Evolutionary conservation across 2,329 filamentous ascomycete species (phyloP).

Genomic region (Epichloe baconii): DNA sequence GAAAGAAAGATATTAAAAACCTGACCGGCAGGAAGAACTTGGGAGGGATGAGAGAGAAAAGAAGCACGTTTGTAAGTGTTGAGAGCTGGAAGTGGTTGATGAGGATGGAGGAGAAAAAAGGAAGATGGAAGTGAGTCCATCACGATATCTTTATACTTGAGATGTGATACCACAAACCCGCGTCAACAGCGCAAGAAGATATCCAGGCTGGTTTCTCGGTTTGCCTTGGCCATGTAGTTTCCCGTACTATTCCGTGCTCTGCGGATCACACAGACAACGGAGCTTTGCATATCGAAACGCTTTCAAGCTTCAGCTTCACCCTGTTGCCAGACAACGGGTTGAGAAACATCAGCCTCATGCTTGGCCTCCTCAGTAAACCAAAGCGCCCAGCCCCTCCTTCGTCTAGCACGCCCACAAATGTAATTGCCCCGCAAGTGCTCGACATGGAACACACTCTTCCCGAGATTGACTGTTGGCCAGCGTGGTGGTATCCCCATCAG

Average conservation of each 20-base stretch:
- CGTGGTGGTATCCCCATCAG: neutral
- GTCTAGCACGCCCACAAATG: neutral
- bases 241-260: neutral
- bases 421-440: neutral
- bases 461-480: neutral
- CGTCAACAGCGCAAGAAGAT: neutral
- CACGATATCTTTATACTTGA: constrained; percentile 4
- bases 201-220: neutral
- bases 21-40: constrained; percentile 6
- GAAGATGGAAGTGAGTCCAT: neutral
- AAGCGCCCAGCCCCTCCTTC: neutral
- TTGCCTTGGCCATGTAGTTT: neutral
- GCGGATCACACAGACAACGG: neutral
- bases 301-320: neutral
- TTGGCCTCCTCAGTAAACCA: neutral
- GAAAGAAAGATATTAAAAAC: neutral
- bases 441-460: neutral
- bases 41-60: neutral
- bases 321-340: neutral
- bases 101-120: neutral
- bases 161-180: neutral
- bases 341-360: neutral
- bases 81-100: neutral
- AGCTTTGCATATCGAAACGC: neutral
- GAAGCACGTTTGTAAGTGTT: neutral